Evolutionary conservation across 1,284 basidiomycete species (phyloP).

Genomic region (Puccinia hordei): DNA sequence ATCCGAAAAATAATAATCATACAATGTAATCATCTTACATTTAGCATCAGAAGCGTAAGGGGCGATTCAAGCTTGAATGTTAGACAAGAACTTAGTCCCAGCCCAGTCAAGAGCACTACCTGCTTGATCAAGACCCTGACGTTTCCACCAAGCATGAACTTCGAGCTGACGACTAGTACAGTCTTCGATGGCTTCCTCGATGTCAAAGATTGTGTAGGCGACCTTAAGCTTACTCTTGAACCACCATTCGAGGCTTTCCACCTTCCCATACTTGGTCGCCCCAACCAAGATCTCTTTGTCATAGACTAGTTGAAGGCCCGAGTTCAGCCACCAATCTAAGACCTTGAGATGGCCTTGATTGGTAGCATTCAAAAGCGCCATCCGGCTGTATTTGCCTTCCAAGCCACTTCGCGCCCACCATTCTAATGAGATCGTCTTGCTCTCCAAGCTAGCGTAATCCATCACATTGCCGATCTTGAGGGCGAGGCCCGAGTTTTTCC

Average conservation of each 20-base stretch:
- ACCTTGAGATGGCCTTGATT: conserved; percentile 77
- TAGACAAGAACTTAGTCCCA: conserved; percentile 21
- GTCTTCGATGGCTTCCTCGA: conserved; percentile 79
- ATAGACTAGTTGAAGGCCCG: conserved; percentile 72
- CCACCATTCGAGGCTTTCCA: conserved; percentile 84
- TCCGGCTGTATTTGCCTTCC: conserved; percentile 73
- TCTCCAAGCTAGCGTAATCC: conserved; percentile 74
- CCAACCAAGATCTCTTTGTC: conserved; percentile 75
- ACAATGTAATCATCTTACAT: not conserved
- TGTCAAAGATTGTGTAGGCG: conserved; percentile 77
- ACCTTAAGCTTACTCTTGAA: conserved; percentile 71
- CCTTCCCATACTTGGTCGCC: conserved; percentile 74
- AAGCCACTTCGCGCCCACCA: conserved; percentile 76
- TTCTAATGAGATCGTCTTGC: conserved; percentile 64
- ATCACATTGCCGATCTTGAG: conserved; percentile 77
- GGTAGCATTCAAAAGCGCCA: conserved; percentile 73
- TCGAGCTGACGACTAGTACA: conserved; percentile 71
- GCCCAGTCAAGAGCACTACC: conserved; percentile 46
- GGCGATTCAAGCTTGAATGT: not conserved
- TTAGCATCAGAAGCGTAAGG: not conserved
- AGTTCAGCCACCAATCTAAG: conserved; percentile 77
- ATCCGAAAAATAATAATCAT: not conserved
- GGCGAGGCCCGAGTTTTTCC: conserved; percentile 66
- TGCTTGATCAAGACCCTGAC: conserved; percentile 30
- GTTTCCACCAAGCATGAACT: conserved; percentile 41